A percentile compares a stretch with the other conserved stretches of the same genome.
phyloP scores from a whole-genome alignment of 2,329 filamentous ascomycete species.

The Ophiostoma fasciatum region DNA sequence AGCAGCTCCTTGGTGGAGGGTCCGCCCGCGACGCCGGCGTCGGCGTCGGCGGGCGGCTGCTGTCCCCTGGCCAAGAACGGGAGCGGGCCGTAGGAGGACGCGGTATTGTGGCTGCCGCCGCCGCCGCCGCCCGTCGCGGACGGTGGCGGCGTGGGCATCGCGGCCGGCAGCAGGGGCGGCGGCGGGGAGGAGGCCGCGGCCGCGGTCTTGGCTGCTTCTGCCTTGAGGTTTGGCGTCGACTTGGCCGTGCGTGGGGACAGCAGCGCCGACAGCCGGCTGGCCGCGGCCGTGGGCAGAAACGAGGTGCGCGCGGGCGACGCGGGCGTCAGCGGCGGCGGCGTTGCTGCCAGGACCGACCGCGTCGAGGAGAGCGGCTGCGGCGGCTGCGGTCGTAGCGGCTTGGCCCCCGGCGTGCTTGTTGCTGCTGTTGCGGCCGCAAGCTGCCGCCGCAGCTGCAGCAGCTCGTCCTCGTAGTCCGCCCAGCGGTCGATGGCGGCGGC shows the following conservation, averaged over 20 bases:
- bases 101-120: slow-evolving; percentile 3
- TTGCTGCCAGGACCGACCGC: too few species aligned
- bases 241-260: slow-evolving; percentile 27
- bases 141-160: slow-evolving; percentile 6
- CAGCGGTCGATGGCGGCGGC: slow-evolving; percentile 47
- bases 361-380: too few species aligned
- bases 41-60: slow-evolving; percentile 5
- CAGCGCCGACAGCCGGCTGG: slow-evolving; percentile 28
- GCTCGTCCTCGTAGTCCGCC: slow-evolving; percentile 72
- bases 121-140: slow-evolving; percentile 5
- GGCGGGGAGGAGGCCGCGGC: background rate
- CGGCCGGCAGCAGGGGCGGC: background rate
- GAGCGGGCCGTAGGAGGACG: slow-evolving; percentile 7
- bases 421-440: slow-evolving; percentile 9
- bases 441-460: slow-evolving; percentile 38
- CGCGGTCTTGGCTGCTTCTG: background rate
- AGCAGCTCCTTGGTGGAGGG: slow-evolving; percentile 36
- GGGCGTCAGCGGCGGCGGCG: slow-evolving; percentile 13
- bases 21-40: background rate
- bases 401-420: background rate
- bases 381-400: slow-evolving; percentile 4
- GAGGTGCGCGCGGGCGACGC: slow-evolving; percentile 25
- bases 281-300: slow-evolving; percentile 30
- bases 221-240: slow-evolving; percentile 25
- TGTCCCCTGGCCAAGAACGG: slow-evolving; percentile 2